phyloP scores from a whole-genome alignment of 441 rosid genomes.

The Eruca vesicaria region DNA sequence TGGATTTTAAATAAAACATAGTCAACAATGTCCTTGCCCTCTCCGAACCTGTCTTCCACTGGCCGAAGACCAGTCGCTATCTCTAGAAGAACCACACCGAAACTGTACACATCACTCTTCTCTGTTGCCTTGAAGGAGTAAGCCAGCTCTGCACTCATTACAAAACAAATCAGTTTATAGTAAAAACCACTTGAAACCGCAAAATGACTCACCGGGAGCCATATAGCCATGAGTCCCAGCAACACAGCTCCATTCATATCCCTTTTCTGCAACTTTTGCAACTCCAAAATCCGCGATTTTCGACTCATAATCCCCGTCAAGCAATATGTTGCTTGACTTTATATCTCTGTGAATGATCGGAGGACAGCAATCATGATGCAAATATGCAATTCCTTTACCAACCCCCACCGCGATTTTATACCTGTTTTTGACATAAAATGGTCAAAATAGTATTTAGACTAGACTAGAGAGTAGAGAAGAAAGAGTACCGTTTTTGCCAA shows the following conservation, averaged over 20 bases:
- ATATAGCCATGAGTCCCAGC: conserved; percentile 91
- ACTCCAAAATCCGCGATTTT: conserved; percentile 89
- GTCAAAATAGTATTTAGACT: background rate
- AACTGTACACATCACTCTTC: conserved; percentile 81
- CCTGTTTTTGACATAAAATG: conserved; percentile 33
- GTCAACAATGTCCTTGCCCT: conserved; percentile 69
- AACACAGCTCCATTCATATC: conserved; percentile 48
- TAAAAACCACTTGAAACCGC: background rate
- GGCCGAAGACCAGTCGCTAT: conserved; percentile 59
- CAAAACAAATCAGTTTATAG: background rate
- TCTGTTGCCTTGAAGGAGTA: conserved; percentile 61
- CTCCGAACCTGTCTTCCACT: conserved; percentile 69
- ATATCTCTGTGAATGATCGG: conserved; percentile 86
- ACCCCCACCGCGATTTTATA: conserved; percentile 72
- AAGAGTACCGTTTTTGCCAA: conserved; percentile 48
- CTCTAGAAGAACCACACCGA: conserved; percentile 82
- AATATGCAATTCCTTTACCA: conserved; percentile 80
- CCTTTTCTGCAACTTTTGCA: conserved; percentile 66
- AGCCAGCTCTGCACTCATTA: conserved; percentile 61
- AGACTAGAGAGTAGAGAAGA: background rate
- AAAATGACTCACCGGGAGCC: conserved; percentile 74
- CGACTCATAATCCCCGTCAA: conserved; percentile 60
- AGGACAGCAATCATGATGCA: conserved; percentile 83
- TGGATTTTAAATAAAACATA: conserved; percentile 63
- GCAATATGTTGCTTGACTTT: conserved; percentile 84